Evolutionary conservation across 108 stramenopile genomes (phyloP), one percentile per base, ranked within the genome.

Genomic region (Halocafeteria seosinensis): DNA sequence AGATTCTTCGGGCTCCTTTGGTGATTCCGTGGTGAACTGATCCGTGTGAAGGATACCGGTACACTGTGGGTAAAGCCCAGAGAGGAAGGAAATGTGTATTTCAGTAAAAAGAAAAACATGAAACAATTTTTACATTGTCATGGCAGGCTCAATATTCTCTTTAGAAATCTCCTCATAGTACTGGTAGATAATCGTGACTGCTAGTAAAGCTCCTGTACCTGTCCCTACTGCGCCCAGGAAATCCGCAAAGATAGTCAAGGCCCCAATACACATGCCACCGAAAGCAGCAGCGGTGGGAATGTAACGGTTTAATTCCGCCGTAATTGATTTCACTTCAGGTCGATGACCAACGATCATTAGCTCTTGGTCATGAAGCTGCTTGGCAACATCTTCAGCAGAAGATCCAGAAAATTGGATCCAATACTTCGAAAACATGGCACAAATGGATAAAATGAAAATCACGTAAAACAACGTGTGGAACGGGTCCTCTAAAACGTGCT

Each of bases 181-280:
- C 74, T 89, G 87, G 81, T 92, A 94, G 72, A 95, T 92, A 73
- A 95, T 98, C 36, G 94, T 98, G 38, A 98, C 96, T n/a, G 85
- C 84, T 55, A 98, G 73, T 62, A 95, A 74, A 68, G 95, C 94
- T 66, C 92, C 94, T 9, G 94, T 95, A 66, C 96, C 94, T 23
- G 89, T 91, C 58, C 96, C 96, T 74, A 94, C 92, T 25, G 96
- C 96, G 52, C 96, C 96, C 80, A 92, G 81, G 66, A 95, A 90
- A 71, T 98, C 96, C 8, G 92, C 92, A 67, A 91, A 76, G 66
- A 98, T 90, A 13, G 91, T 88, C 23, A 98, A 80, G 17, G 90
- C 90, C 28, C 93, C 96, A 71, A 98, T 95, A 76, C 92, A 93
- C 96, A 98, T 98, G 60, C 96, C 96, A 50, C 96, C 96, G 76